phyloP scores from a whole-genome alignment of 768 basidiomycete species.

The Holtermanniella nyarrowii region DNA sequence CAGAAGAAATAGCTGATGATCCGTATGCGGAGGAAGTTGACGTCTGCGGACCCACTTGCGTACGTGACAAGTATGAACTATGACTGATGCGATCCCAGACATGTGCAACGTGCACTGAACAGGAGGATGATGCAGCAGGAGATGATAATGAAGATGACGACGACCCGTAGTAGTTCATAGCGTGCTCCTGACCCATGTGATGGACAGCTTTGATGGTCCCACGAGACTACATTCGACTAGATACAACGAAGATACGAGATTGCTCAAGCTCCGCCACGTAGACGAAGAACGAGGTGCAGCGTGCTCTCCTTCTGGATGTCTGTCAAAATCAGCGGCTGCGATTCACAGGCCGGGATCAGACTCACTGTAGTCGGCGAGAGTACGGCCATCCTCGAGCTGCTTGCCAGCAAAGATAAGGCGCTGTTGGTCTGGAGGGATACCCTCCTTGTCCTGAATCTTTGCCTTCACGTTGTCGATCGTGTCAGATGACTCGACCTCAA shows the following conservation, averaged over 20 bases:
- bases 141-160: no score
- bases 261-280: slow-evolving; percentile 98
- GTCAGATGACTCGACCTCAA: slow-evolving; percentile 31
- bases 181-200: no score
- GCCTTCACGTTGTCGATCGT: slow-evolving; percentile 38
- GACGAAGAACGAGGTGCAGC: slow-evolving; percentile 92
- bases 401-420: slow-evolving; percentile 38
- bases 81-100: no score
- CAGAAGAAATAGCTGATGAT: no score
- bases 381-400: slow-evolving; percentile 35
- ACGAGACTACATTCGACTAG: no score
- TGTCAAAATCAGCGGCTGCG: slow-evolving; percentile 1
- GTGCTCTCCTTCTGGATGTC: slow-evolving; percentile 62
- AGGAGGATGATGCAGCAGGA: no score
- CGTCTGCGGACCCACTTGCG: no score
- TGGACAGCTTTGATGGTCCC: no score
- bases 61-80: no score
- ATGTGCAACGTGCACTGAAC: no score
- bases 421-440: slow-evolving; percentile 40
- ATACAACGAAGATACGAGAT: slow-evolving; percentile 81
- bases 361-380: slow-evolving; percentile 27
- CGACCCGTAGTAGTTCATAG: no score
- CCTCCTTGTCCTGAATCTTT: slow-evolving; percentile 39
- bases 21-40: no score
- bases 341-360: background rate